These are phyloP conservation scores for Rhodofomes roseus DNA, from an alignment of 1,284 basidiomycete genomes.

Conservation along the genomic window DNA sequence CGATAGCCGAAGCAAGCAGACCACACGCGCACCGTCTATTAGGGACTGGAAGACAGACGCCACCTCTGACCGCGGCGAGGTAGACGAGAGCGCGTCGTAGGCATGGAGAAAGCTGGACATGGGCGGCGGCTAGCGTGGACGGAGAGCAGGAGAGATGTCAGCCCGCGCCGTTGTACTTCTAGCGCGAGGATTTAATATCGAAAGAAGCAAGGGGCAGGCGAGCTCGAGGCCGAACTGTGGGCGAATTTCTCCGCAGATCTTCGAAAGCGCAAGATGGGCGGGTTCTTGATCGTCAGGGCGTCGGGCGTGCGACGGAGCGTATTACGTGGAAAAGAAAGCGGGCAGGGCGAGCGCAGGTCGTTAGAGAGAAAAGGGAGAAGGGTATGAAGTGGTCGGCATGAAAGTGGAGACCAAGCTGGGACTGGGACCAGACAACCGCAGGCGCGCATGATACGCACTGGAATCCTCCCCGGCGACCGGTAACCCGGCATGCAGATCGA, in stretches of 20 bases:
- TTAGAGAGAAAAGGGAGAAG: neutral
- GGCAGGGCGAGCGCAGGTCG: neutral
- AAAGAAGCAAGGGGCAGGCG: neutral
- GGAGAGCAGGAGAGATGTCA: neutral
- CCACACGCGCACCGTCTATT: constrained; percentile 36
- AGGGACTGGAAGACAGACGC: constrained; percentile 44
- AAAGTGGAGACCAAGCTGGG: neutral
- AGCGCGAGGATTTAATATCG: constrained; percentile 1
- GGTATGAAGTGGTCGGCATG: neutral
- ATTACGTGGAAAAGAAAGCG: neutral
- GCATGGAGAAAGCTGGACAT: constrained; percentile 32
- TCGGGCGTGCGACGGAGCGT: neutral
- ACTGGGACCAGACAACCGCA: neutral
- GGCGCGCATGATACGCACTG: neutral
- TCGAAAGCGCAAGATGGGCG: neutral
- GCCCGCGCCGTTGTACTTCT: neutral
- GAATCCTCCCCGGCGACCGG: neutral
- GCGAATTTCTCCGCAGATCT: constrained; percentile 1
- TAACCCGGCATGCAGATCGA: neutral
- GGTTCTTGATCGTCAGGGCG: neutral
- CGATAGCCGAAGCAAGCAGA: neutral
- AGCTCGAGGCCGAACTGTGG: neutral
- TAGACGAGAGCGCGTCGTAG: constrained; percentile 44
- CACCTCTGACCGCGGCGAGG: constrained; percentile 43
- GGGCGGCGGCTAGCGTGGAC: neutral